These are phyloP conservation scores for Lipomyces kockii DNA, from an alignment of 805 yeast genomes.

Conservation along the genomic window DNA sequence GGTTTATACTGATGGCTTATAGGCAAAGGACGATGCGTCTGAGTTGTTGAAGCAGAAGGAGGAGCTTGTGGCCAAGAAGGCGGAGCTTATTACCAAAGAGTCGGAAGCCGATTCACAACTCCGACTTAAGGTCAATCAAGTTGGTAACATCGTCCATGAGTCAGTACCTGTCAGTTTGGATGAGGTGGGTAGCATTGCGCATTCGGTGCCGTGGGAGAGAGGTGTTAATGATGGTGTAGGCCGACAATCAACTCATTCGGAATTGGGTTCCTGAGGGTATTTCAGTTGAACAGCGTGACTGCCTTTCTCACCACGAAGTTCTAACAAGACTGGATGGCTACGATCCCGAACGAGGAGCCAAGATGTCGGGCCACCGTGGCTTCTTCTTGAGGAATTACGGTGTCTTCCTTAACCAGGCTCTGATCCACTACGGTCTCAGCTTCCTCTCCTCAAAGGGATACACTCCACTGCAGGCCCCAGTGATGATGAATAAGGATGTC, in stretches of 20 bases:
- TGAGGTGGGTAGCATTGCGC: slow-evolving; percentile 53
- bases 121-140: slow-evolving; percentile 79
- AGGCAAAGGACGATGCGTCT: slow-evolving; percentile 88
- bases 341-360: slow-evolving; percentile 98
- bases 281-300: slow-evolving; percentile 75
- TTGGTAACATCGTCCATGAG: slow-evolving; percentile 94
- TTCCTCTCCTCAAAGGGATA: slow-evolving; percentile 81
- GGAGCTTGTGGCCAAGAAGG: slow-evolving; percentile 69
- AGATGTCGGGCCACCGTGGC: slow-evolving; percentile 98
- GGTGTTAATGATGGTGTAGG: slow-evolving; percentile 44
- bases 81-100: slow-evolving; percentile 66
- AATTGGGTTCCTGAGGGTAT: slow-evolving; percentile 85
- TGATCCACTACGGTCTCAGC: slow-evolving; percentile 91
- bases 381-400: slow-evolving; percentile 94
- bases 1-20: not conserved
- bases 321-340: slow-evolving; percentile 93
- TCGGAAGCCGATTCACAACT: slow-evolving; percentile 77
- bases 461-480: slow-evolving; percentile 95
- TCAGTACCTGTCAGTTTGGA: slow-evolving; percentile 84
- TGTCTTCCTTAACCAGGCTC: slow-evolving; percentile 96
- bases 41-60: slow-evolving; percentile 85
- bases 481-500: slow-evolving; percentile 99
- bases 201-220: no score
- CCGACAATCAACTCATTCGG: slow-evolving; percentile 82
- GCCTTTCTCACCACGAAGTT: slow-evolving; percentile 92